Evolutionary conservation across 257 asterid genomes (phyloP), one percentile per base, ranked within the genome.

Genomic region (Capsicum chinense): DNA sequence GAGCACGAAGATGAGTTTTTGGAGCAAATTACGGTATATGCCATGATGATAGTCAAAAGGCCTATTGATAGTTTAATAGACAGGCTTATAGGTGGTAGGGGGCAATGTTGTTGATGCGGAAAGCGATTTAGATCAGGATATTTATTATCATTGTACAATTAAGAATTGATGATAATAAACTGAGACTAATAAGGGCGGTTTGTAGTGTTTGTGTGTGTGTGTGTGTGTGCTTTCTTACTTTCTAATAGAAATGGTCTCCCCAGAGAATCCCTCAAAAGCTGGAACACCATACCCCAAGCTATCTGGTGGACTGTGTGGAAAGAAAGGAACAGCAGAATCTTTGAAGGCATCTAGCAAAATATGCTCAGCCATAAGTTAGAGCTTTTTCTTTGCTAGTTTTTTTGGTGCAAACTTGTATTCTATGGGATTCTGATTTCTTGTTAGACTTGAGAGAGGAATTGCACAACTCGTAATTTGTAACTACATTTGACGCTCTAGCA

Each of bases 11-110:
- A 48, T 17, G 42, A 19, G 44, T 50, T 74, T 74, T 74, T 19
- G 21, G 44, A 50, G 59, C 42, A 73, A 73, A 11, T 21, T 19
- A 21, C 47, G 21, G 80, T 59, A 50, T 50, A 74, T 74, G 12
- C 62, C 44, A 50, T 74, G 13, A 39, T 2, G 80, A 74, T 74
- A 48, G 44, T 52, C n/a, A 2, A 42, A 50, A 13, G 19, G 80
- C 60, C 50, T 74, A 21, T 74, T 74, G 80, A 50, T 13, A 50
- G 62, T 74, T 26, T 74, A 21, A 74, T 16, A 21, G 60, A 74
- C 7, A 13, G 19, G 80, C 37, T 74, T 26, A 50, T 74, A 71
- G 21, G 19, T 21, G 19, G 60, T 50, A 21, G 19, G 19, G 62
- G 80, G 37, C 37, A 74, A 50, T 62, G 59, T 50, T 19, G 44